These are phyloP conservation scores for Penicillium daleae DNA, from an alignment of 495 filamentous ascomycete genomes.

Conservation along the genomic window DNA sequence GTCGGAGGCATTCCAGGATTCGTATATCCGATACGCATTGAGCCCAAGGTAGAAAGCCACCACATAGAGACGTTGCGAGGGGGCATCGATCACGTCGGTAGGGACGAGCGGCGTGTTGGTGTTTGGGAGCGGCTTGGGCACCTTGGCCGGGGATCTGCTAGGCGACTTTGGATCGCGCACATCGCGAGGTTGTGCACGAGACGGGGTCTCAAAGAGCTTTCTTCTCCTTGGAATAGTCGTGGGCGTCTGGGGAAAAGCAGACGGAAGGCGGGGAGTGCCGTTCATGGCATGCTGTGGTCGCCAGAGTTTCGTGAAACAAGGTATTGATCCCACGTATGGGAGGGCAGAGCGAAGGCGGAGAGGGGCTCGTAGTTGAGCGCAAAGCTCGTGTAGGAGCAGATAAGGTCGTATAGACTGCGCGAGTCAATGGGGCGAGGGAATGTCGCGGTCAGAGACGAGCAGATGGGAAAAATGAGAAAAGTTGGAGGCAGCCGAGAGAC, in stretches of 20 bases:
- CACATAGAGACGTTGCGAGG: slow-evolving; percentile 85
- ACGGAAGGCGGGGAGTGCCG: slow-evolving; percentile 72
- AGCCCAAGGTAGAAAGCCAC: slow-evolving; percentile 73
- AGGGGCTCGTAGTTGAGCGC: slow-evolving; percentile 1
- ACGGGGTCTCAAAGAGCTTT: slow-evolving; percentile 38
- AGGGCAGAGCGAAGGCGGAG: not conserved
- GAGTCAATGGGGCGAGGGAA: slow-evolving; percentile 3
- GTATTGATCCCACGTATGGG: slow-evolving; percentile 13
- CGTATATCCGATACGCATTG: slow-evolving; percentile 79
- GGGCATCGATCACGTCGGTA: slow-evolving; percentile 75
- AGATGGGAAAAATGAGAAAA: slow-evolving; percentile 26
- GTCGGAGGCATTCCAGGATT: slow-evolving; percentile 77
- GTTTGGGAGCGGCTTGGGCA: slow-evolving; percentile 28
- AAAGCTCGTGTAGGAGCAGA: slow-evolving; percentile 1
- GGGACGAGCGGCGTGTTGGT: slow-evolving; percentile 69
- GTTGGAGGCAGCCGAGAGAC: slow-evolving; percentile 30
- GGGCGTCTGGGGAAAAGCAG: slow-evolving; percentile 71
- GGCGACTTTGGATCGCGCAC: slow-evolving; percentile 22
- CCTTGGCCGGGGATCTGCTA: slow-evolving; percentile 32
- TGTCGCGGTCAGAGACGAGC: not conserved
- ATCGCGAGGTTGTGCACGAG: slow-evolving; percentile 34
- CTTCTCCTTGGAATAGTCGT: slow-evolving; percentile 44
- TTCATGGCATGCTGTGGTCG: slow-evolving; percentile 67
- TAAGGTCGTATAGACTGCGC: not conserved
- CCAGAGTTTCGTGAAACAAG: slow-evolving; percentile 17